Conservation (phyloP, 495 filamentous ascomycete species). For the Talaromyces trachyspermus region DNA sequence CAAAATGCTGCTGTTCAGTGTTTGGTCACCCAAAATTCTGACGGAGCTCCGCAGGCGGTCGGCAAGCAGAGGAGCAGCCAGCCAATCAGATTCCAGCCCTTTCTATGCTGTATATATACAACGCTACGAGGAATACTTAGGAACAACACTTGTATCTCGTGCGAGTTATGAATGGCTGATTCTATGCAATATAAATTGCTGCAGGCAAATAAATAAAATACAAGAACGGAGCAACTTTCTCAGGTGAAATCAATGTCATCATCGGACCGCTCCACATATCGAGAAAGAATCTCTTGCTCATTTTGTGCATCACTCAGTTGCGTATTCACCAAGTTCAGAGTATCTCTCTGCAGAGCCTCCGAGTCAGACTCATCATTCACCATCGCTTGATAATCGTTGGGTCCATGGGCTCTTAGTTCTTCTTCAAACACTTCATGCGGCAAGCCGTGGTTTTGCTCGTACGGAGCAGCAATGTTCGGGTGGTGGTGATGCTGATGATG, state of each 20-base stretch:
- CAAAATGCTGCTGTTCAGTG: no score
- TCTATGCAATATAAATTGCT: not conserved
- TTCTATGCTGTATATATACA: not conserved
- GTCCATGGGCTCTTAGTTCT: constrained; percentile 32
- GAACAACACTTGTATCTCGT: no score
- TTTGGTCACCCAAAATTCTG: constrained; percentile 11
- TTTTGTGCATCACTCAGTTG: constrained; percentile 37
- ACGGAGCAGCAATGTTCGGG: constrained; percentile 28
- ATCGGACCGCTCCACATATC: constrained; percentile 34
- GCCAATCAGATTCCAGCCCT: constrained; percentile 4
- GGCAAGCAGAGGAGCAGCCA: not conserved
- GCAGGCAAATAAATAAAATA: not conserved
- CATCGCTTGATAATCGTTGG: constrained; percentile 40
- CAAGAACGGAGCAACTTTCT: constrained; percentile 6
- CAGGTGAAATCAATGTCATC: constrained; percentile 35
- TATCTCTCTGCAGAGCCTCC: constrained; percentile 29
- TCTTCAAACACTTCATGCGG: constrained; percentile 31
- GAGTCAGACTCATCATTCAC: constrained; percentile 35
- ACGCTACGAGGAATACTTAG: no score
- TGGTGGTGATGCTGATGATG: constrained; percentile 35
- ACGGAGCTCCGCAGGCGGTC: constrained; percentile 9
- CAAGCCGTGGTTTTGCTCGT: constrained; percentile 22
- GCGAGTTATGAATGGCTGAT: not conserved
- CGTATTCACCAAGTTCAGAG: constrained; percentile 35
- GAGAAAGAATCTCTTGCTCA: constrained; percentile 34